Conservation (phyloP, 2,329 filamentous ascomycete genomes). For the Cladosporium halotolerans region DNA sequence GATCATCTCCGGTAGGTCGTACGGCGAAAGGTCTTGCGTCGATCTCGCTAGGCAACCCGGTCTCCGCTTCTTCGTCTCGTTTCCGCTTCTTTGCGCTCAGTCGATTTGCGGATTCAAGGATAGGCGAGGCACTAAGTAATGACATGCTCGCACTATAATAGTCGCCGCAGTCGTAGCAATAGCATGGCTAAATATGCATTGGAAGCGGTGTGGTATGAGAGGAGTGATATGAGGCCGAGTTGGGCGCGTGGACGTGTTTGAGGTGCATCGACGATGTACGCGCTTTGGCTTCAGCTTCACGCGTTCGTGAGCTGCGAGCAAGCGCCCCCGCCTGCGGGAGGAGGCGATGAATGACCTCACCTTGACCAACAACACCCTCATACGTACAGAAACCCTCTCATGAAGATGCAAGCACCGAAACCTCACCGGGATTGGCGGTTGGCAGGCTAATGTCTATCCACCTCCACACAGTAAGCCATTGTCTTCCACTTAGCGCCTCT, state of each 20-base stretch:
- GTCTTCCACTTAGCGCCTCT: too few species aligned
- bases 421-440: too few species aligned
- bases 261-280: not conserved
- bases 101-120: not conserved
- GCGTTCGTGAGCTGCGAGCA: not conserved
- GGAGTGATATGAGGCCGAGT: not conserved
- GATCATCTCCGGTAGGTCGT: conserved; percentile 19
- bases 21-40: conserved; percentile 24
- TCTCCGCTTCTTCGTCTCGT: conserved; percentile 5
- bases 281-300: not conserved
- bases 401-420: too few species aligned
- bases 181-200: conserved; percentile 9
- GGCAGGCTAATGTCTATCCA: too few species aligned
- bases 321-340: too few species aligned
- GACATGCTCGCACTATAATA: conserved; percentile 4
- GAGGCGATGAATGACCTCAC: too few species aligned
- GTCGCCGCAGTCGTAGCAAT: not conserved
- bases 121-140: conserved; percentile 9
- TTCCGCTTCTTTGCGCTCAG: conserved; percentile 16
- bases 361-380: too few species aligned
- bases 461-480: too few species aligned
- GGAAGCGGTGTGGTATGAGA: not conserved
- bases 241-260: not conserved
- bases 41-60: conserved; percentile 11
- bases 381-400: too few species aligned